Evolutionary conservation across 2,329 filamentous ascomycete species (phyloP).

Genomic region (Verticillium isaacii): DNA sequence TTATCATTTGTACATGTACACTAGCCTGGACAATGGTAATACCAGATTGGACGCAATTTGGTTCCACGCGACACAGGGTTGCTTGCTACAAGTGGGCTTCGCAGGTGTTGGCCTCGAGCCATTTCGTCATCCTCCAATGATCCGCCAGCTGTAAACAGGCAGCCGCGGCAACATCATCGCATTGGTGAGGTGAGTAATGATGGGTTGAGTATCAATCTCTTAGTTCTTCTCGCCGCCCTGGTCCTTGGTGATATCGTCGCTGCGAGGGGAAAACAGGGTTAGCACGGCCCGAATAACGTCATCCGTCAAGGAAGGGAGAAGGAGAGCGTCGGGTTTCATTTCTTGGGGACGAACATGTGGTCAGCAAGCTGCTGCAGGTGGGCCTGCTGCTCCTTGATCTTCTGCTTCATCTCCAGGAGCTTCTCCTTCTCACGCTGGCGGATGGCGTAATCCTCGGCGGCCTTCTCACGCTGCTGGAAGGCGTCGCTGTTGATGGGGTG

Average conservation of each 20-base stretch:
- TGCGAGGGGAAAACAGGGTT: constrained; percentile 27
- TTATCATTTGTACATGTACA: constrained; percentile 31
- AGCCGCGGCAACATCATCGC: neutral
- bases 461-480: constrained; percentile 88
- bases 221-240: constrained; percentile 66
- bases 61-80: neutral
- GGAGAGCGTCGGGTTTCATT: neutral
- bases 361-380: constrained; percentile 81
- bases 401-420: constrained; percentile 70
- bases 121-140: neutral
- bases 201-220: constrained; percentile 7
- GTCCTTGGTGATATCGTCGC: constrained; percentile 71
- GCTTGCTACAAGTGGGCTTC: neutral
- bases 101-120: no score
- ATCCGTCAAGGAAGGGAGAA: neutral
- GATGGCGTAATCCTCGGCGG: constrained; percentile 81
- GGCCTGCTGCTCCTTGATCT: constrained; percentile 70
- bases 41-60: constrained; percentile 1
- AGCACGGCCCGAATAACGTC: neutral
- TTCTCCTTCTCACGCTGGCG: constrained; percentile 85
- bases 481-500: constrained; percentile 59
- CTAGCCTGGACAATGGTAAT: constrained; percentile 22
- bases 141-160: neutral
- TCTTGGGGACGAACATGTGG: constrained; percentile 65
- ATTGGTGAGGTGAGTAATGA: neutral